Evolutionary conservation across 805 yeast genomes (phyloP).

Genomic region (Candida insectorum): DNA sequence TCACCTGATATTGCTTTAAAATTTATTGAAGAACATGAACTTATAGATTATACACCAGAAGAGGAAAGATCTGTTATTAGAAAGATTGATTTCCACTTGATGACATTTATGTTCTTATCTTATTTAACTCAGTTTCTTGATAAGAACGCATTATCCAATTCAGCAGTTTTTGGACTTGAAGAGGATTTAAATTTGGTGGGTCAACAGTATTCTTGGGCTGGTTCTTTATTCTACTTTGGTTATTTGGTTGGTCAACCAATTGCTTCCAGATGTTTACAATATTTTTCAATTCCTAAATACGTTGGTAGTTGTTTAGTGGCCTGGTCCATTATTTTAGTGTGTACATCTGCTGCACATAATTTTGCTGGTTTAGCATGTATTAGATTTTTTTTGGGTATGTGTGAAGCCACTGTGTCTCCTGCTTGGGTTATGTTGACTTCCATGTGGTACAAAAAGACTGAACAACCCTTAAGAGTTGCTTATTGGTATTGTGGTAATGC

Average conservation of each 20-base stretch:
- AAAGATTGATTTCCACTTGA: conserved; percentile 5
- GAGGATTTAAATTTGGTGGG: conserved; percentile 25
- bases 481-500: conserved; percentile 54
- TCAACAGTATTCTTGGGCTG: conserved; percentile 23
- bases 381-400: conserved; percentile 36
- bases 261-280: conserved; percentile 15
- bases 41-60: conserved; percentile 5
- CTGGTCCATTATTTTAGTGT: conserved; percentile 20
- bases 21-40: conserved; percentile 4
- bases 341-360: conserved; percentile 48
- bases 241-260: conserved; percentile 21
- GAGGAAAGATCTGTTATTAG: conserved; percentile 5
- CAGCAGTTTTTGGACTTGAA: conserved; percentile 32
- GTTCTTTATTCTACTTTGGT: conserved; percentile 53
- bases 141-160: conserved; percentile 10
- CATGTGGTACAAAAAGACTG: conserved; percentile 30
- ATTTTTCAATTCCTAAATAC: conserved; percentile 15
- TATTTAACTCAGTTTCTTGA: conserved; percentile 9
- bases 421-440: conserved; percentile 29
- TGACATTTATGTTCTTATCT: conserved; percentile 2
- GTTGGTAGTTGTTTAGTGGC: conserved; percentile 14
- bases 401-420: conserved; percentile 37
- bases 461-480: conserved; percentile 32
- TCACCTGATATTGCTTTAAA: conserved; percentile 5
- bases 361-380: conserved; percentile 36